Evolutionary conservation across 202 grass and related monocot species (phyloP).

Genomic region (Cymbopogon flexuosus): DNA sequence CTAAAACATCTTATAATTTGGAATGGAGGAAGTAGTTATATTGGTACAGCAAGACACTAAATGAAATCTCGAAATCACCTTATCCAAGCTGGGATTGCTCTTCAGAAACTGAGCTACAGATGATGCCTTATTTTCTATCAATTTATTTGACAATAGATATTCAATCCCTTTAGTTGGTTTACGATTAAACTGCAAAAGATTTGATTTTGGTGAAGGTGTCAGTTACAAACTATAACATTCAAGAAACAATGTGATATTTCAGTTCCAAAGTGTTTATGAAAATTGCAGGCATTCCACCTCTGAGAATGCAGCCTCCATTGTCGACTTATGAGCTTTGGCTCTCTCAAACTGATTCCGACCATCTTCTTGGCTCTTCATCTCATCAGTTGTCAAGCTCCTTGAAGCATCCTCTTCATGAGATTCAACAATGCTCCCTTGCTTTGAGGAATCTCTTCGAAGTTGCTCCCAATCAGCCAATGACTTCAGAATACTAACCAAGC

Average conservation of each 20-base stretch:
- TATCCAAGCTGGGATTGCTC: constrained; percentile 81
- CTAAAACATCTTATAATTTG: too few species aligned
- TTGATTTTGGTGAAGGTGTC: background rate
- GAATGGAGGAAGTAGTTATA: background rate
- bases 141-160: constrained; percentile 86
- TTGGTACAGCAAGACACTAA: constrained; percentile 1
- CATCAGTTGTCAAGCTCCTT: constrained; percentile 56
- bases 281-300: constrained; percentile 54
- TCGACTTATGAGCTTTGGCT: constrained; percentile 99
- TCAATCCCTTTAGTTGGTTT: constrained; percentile 90
- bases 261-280: constrained; percentile 10
- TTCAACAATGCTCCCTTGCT: constrained; percentile 47
- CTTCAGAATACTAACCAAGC: constrained; percentile 93
- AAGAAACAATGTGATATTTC: constrained; percentile 15
- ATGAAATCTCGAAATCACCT: constrained; percentile 49
- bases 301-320: constrained; percentile 82
- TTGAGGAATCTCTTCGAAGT: constrained; percentile 56
- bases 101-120: constrained; percentile 88
- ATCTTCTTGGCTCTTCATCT: constrained; percentile 64
- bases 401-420: constrained; percentile 56
- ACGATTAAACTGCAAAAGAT: constrained; percentile 75
- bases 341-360: constrained; percentile 92
- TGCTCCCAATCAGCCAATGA: constrained; percentile 99
- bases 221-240: constrained; percentile 24
- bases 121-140: constrained; percentile 76